Evolutionary conservation across 352 stramenopile species (phyloP).

Genomic region (Globisporangium megalacanthum): DNA sequence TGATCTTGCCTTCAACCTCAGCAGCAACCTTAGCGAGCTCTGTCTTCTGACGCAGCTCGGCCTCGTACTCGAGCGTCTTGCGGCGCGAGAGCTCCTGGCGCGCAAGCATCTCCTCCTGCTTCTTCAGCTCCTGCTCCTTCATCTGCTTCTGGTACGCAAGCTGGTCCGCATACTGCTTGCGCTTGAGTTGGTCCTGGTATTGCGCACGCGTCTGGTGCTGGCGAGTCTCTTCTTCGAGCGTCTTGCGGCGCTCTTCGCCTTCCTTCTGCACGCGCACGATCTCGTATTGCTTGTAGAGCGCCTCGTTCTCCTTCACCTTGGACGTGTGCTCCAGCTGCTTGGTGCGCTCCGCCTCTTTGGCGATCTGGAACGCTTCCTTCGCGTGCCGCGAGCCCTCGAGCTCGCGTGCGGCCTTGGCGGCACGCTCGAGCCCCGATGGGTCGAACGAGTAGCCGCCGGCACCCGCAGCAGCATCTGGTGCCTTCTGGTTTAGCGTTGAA

Average conservation of each 20-base stretch:
- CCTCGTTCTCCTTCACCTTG: conserved; percentile 90
- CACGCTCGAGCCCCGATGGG: conserved; percentile 94
- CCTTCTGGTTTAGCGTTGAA: conserved; percentile 21
- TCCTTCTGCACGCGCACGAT: conserved; percentile 95
- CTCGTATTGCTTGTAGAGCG: conserved; percentile 92
- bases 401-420: conserved; percentile 96
- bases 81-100: conserved; percentile 94
- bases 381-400: conserved; percentile 94
- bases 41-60: conserved; percentile 91
- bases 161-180: conserved; percentile 97
- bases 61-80: conserved; percentile 98
- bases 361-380: conserved; percentile 93
- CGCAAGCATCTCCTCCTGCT: conserved; percentile 97
- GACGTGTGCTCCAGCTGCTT: conserved; percentile 92
- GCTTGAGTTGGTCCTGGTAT: conserved; percentile 98
- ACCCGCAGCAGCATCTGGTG: conserved; percentile 7
- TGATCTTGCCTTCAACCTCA: conserved; percentile 94
- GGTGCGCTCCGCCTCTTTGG: conserved; percentile 93
- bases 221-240: conserved; percentile 95
- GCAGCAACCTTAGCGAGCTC: conserved; percentile 95
- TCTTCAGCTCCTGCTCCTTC: conserved; percentile 96
- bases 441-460: conserved; percentile 90
- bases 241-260: conserved; percentile 95
- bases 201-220: conserved; percentile 95
- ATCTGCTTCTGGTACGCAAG: conserved; percentile 94